These are phyloP conservation scores for Dipteronia sinensis DNA, from an alignment of 345 rosid genomes.

Conservation along the genomic window DNA sequence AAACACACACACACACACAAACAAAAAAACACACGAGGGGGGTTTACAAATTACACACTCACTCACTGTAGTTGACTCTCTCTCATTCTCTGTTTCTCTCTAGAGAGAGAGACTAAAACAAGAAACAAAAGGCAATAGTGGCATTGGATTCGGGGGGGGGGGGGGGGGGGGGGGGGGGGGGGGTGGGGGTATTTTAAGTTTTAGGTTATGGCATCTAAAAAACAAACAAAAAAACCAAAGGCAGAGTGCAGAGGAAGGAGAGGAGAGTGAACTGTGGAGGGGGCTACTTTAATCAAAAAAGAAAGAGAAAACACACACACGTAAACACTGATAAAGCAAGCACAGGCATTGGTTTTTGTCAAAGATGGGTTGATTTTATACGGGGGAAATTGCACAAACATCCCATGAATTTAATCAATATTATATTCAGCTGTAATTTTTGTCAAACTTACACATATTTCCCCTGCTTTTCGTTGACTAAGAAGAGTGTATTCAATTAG, in stretches of 20 bases:
- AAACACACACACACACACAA: neutral
- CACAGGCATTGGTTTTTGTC: slow-evolving; percentile 16
- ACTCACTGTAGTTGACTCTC: slow-evolving; percentile 15
- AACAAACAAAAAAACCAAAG: too few species aligned
- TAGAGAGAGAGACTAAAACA: neutral
- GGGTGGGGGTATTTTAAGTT: neutral
- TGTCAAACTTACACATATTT: too few species aligned
- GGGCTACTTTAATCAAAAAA: slow-evolving; percentile 40
- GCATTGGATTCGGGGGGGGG: slow-evolving; percentile 41
- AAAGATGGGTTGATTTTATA: neutral
- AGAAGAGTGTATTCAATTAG: too few species aligned
- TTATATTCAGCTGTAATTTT: too few species aligned
- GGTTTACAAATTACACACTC: slow-evolving; percentile 7
- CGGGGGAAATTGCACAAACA: too few species aligned
- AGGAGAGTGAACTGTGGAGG: neutral
- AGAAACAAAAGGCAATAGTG: neutral
- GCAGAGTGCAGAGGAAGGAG: neutral
- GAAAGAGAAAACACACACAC: slow-evolving; percentile 34
- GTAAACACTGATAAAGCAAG: slow-evolving; percentile 33
- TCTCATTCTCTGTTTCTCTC: neutral
- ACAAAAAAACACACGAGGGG: slow-evolving; percentile 6
- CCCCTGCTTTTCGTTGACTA: too few species aligned
- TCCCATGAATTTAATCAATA: too few species aligned
- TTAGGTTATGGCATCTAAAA: too few species aligned
- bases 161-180: slow-evolving; percentile 19